Evolutionary conservation across 306 rosid species (phyloP).

Genomic region (Malus sieversii): DNA sequence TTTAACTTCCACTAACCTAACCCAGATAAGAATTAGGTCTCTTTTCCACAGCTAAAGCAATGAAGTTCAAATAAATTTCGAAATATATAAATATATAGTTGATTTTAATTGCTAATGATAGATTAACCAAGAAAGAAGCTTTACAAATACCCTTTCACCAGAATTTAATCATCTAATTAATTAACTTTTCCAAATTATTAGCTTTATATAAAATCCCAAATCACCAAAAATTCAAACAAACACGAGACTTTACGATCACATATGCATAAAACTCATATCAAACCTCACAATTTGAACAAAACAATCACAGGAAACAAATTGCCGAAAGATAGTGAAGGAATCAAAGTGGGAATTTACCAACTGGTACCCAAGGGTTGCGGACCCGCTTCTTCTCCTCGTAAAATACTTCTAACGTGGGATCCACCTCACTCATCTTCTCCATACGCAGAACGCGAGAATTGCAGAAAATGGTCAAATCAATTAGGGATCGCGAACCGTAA

Average conservation of each 20-base stretch:
- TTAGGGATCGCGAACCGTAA: constrained; percentile 8
- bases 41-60: neutral
- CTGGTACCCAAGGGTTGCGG: constrained; percentile 77
- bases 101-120: neutral
- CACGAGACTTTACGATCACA: neutral
- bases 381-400: constrained; percentile 61
- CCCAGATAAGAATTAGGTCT: neutral
- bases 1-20: neutral
- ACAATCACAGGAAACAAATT: neutral
- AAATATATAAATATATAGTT: neutral
- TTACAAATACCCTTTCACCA: neutral
- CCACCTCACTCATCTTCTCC: constrained; percentile 45
- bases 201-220: neutral
- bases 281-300: neutral
- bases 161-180: neutral
- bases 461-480: neutral
- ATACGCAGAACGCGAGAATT: neutral
- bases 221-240: neutral
- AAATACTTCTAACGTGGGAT: constrained; percentile 48
- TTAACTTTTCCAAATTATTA: neutral
- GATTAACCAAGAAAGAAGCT: neutral
- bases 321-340: neutral
- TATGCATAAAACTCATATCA: neutral
- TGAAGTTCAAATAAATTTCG: no score
- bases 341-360: constrained; percentile 39